These are phyloP conservation scores for Blastobotrys ciferrii DNA, from an alignment of 1,139 yeast species.

Conservation along the genomic window DNA sequence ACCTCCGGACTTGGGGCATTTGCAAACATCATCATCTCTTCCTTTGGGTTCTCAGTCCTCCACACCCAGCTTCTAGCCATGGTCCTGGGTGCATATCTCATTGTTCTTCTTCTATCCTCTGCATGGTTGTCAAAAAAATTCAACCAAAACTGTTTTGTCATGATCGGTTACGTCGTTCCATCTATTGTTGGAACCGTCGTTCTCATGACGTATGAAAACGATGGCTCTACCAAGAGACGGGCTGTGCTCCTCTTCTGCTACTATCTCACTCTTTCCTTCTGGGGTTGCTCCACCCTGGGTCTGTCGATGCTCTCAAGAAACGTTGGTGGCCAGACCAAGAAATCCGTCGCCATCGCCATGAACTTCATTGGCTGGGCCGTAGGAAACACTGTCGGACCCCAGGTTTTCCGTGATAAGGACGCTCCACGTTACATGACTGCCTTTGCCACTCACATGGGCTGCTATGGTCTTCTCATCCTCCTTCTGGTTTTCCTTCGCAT, in stretches of 20 bases:
- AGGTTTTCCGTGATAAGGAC: slow-evolving; percentile 53
- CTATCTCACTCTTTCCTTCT: slow-evolving; percentile 26
- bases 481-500: slow-evolving; percentile 6
- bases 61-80: slow-evolving; percentile 19
- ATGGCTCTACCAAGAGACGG: slow-evolving; percentile 10
- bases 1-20: slow-evolving; percentile 30
- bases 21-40: slow-evolving; percentile 15
- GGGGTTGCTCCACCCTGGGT: slow-evolving; percentile 36
- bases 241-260: slow-evolving; percentile 16
- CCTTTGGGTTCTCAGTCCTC: slow-evolving; percentile 18
- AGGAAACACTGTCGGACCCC: slow-evolving; percentile 73
- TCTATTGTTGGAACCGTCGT: slow-evolving; percentile 16
- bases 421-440: slow-evolving; percentile 47
- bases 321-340: slow-evolving; percentile 71
- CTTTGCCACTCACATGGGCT: slow-evolving; percentile 35
- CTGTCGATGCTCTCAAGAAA: slow-evolving; percentile 46
- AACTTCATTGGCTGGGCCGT: slow-evolving; percentile 62
- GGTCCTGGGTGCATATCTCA: slow-evolving; percentile 15
- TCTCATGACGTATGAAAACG: slow-evolving; percentile 10
- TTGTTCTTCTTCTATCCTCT: slow-evolving; percentile 13
- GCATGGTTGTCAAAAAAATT: slow-evolving; percentile 14
- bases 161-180: slow-evolving; percentile 16
- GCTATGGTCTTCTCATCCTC: slow-evolving; percentile 48
- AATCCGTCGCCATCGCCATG: slow-evolving; percentile 57
- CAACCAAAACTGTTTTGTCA: slow-evolving; percentile 11